Evolutionary conservation across 192 early-diverging fungal species (phyloP), one percentile per base, ranked within the genome.

Genomic region (Phlyctochytrium bullatum): DNA sequence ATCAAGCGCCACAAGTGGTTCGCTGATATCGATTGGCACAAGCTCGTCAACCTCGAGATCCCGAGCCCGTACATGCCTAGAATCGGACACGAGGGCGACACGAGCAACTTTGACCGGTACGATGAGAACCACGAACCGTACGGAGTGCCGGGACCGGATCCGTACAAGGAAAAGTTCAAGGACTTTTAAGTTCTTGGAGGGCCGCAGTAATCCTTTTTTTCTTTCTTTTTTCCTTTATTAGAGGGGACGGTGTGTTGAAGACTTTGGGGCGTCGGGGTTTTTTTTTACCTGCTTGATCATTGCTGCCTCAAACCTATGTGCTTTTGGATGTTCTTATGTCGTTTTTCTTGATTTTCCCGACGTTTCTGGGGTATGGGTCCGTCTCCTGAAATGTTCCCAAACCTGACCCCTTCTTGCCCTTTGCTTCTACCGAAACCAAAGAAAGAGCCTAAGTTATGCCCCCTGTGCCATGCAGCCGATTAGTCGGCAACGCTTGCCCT

Each of bases 101-200:
- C 95, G 14, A 91, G 88, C 73, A 90, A 98, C 79, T 98, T 97
- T 86, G 95, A 97, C 73, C 76, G 82, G 65, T 97, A 98, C 74
- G 90, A 91, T 1, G 96, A 98, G 71, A 88, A 94, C 61, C 76
- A 83, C 24, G 93, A 96, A 71, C 85, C 84, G 25, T 97, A 98
- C 75, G 96, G 95, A 31, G 76, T 79, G 31, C 74, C 69, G 36
- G 77, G 82, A 6, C 80, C 82, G 47, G 91, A 94, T 63, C 82
- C 86, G 50, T 88, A 90, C 72, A 76, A 82, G 36, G 87, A 92
- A 52, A 77, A 84, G 68, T 93, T 93, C 66, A 78, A 79, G 51
- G 90, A 87, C 33, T 93, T 93, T 25, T 47, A 20, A 47, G 40
- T n/a, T n/a, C n/a, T n/a, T n/a, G n/a, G 20, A 6, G 40, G 40